Percentiles rank a stretch among this genome's conserved stretches.
Conservation (phyloP, 2,329 filamentous ascomycete genomes). For the Tolypocladium sp. region DNA sequence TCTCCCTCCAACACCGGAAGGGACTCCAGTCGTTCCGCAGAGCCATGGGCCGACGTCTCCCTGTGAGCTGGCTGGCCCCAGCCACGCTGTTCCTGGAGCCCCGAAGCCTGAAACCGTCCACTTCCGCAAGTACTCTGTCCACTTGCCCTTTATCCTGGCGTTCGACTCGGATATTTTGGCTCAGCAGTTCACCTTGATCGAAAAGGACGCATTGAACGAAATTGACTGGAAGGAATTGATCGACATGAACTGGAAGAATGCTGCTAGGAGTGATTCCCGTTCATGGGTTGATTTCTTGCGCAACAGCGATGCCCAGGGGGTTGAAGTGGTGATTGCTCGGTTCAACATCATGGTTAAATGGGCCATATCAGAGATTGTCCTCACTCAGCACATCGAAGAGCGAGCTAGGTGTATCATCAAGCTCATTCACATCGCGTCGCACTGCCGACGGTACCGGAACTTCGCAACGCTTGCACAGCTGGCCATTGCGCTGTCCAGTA, state of each 20-base stretch:
- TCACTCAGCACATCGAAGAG: slow-evolving; percentile 64
- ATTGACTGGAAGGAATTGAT: slow-evolving; percentile 85
- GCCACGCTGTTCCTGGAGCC: slow-evolving; percentile 26
- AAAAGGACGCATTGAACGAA: slow-evolving; percentile 78
- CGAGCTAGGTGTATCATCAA: slow-evolving; percentile 71
- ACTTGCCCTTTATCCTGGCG: slow-evolving; percentile 72
- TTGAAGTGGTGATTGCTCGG: slow-evolving; percentile 75
- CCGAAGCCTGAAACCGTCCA: slow-evolving; percentile 19
- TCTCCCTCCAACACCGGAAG: slow-evolving; percentile 34
- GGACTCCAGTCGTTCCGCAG: slow-evolving; percentile 33
- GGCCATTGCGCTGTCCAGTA: slow-evolving; percentile 65
- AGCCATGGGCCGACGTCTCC: slow-evolving; percentile 12
- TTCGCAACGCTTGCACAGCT: slow-evolving; percentile 80
- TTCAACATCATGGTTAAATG: slow-evolving; percentile 88
- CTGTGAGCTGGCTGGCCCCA: slow-evolving; percentile 17
- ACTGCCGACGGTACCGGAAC: slow-evolving; percentile 68
- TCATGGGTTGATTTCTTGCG: slow-evolving; percentile 79
- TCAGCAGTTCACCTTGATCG: slow-evolving; percentile 76
- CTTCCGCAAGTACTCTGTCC: slow-evolving; percentile 37
- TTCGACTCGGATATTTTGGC: slow-evolving; percentile 73
- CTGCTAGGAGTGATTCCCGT: slow-evolving; percentile 51
- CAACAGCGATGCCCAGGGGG: slow-evolving; percentile 61
- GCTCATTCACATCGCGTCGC: slow-evolving; percentile 70
- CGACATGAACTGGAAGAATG: slow-evolving; percentile 73
- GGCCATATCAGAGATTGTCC: slow-evolving; percentile 69